A percentile compares a stretch with the other conserved stretches of the same genome.
Evolutionary conservation across 2,329 filamentous ascomycete genomes (phyloP).

Genomic region (Neocucurbitaria cava): DNA sequence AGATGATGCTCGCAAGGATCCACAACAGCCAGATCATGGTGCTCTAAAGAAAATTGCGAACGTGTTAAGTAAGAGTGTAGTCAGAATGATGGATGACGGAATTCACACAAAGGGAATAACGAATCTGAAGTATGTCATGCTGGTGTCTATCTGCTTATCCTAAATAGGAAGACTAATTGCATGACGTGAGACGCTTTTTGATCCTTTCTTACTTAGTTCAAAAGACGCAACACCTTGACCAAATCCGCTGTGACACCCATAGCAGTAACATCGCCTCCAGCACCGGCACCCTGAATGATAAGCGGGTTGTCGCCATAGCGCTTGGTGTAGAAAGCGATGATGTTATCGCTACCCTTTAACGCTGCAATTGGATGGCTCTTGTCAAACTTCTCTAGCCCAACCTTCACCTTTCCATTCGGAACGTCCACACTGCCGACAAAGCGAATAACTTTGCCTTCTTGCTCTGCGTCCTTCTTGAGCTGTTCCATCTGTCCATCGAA

Average conservation of each 20-base stretch:
- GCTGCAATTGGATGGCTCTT: constrained; percentile 89
- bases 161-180: no score
- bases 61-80: no score
- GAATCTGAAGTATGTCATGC: no score
- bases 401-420: constrained; percentile 79
- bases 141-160: no score
- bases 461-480: constrained; percentile 82
- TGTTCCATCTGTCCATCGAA: constrained; percentile 92
- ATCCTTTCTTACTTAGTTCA: constrained; percentile 54
- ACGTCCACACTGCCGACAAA: constrained; percentile 96
- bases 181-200: no score
- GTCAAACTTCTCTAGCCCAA: constrained; percentile 85
- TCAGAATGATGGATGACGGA: no score
- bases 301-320: constrained; percentile 89
- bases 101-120: no score
- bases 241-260: constrained; percentile 97
- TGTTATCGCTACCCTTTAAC: constrained; percentile 97
- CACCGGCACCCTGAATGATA: constrained; percentile 93
- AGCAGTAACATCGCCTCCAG: constrained; percentile 92
- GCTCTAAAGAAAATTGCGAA: no score
- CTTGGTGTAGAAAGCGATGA: constrained; percentile 98
- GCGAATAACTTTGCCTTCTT: constrained; percentile 87
- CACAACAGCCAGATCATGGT: no score
- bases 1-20: neutral
- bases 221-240: constrained; percentile 81